Evolutionary conservation across 805 yeast species (phyloP).

Genomic region (Priceomyces carsonii): DNA sequence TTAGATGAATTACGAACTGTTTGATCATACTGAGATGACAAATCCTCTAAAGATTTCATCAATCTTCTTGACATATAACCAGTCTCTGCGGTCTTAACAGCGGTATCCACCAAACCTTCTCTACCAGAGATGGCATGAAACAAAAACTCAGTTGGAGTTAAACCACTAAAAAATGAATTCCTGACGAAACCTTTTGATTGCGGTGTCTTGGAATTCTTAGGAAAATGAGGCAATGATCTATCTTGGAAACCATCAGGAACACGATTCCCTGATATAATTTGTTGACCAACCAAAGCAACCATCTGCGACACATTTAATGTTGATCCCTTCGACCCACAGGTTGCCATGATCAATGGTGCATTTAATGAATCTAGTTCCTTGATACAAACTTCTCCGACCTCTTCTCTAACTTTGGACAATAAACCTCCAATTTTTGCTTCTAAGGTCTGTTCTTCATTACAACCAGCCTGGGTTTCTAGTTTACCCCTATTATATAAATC

Average conservation of each 20-base stretch:
- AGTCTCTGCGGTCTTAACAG: constrained; percentile 98
- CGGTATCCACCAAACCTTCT: constrained; percentile 99
- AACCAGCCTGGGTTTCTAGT: constrained; percentile 97
- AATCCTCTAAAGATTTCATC: constrained; percentile 96
- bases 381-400: constrained; percentile 97
- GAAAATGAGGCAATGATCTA: constrained; percentile 95
- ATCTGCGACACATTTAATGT: constrained; percentile 97
- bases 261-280: constrained; percentile 97
- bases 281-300: constrained; percentile 99
- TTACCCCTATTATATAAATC: constrained; percentile 76
- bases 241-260: constrained; percentile 99
- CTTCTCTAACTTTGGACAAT: constrained; percentile 95
- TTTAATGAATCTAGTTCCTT: constrained; percentile 84
- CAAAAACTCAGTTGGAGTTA: constrained; percentile 97
- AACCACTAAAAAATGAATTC: constrained; percentile 93
- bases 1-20: constrained; percentile 94
- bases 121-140: constrained; percentile 99
- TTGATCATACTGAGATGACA: constrained; percentile 88
- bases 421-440: constrained; percentile 98
- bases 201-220: constrained; percentile 94
- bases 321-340: constrained; percentile 99
- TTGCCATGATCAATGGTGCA: constrained; percentile 98
- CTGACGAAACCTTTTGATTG: constrained; percentile 98
- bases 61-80: constrained; percentile 98
- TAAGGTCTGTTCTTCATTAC: constrained; percentile 96